Percentiles rank a stretch among this genome's conserved stretches.
phyloP scores from a whole-genome alignment of 805 yeast genomes.

The Ogataea polymorpha region DNA sequence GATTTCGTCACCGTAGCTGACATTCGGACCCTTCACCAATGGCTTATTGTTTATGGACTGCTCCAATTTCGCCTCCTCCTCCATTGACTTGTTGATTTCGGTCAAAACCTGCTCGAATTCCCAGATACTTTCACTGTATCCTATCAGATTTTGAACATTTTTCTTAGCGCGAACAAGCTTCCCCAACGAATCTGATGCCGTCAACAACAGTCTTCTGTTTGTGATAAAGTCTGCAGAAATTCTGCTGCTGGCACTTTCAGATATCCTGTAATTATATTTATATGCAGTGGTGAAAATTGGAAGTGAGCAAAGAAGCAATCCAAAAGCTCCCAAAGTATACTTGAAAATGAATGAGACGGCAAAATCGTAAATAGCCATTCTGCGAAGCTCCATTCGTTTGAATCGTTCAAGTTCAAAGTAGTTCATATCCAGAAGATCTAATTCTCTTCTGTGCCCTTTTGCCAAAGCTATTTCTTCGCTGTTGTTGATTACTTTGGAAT shows the following conservation, averaged over 20 bases:
- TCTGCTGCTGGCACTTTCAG: constrained; percentile 30
- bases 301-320: constrained; percentile 79
- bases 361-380: constrained; percentile 71
- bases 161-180: constrained; percentile 81
- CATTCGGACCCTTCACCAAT: constrained; percentile 32
- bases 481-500: constrained; percentile 73
- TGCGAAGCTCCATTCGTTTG: constrained; percentile 69
- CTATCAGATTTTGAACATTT: constrained; percentile 77
- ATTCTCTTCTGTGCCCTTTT: constrained; percentile 77
- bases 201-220: constrained; percentile 75
- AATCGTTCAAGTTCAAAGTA: constrained; percentile 81
- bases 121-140: constrained; percentile 73
- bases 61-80: constrained; percentile 24
- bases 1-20: constrained; percentile 53
- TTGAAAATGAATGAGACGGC: constrained; percentile 87
- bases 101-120: constrained; percentile 64
- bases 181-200: constrained; percentile 87
- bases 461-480: constrained; percentile 86
- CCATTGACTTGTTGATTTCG: constrained; percentile 38
- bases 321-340: constrained; percentile 95
- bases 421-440: constrained; percentile 70
- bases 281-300: constrained; percentile 62
- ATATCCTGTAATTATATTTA: constrained; percentile 41
- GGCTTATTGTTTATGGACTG: constrained; percentile 20
- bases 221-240: constrained; percentile 85